A percentile compares a stretch with the other conserved stretches of the same genome.
These are phyloP conservation scores for Cladosporium cucumerinum DNA, from an alignment of 2,329 filamentous ascomycete genomes.

Conservation along the genomic window DNA sequence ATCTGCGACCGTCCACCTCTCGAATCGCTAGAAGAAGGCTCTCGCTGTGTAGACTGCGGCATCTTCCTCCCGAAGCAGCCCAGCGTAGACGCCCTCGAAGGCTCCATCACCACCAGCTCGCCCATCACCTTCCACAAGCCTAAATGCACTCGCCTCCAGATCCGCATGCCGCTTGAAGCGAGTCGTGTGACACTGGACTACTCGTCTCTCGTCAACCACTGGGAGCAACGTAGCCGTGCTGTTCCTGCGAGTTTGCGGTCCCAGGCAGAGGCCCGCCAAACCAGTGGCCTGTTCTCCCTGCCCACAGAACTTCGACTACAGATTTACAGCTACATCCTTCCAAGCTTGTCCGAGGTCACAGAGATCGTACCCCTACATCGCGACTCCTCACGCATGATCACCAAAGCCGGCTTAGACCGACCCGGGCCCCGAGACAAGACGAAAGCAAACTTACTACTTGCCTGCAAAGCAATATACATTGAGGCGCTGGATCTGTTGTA, in stretches of 20 bases:
- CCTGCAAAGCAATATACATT: slow-evolving; percentile 40
- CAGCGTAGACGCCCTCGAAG: slow-evolving; percentile 26
- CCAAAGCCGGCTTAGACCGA: slow-evolving; percentile 23
- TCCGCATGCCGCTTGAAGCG: slow-evolving; percentile 28
- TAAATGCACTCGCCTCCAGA: slow-evolving; percentile 25
- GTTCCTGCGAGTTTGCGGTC: slow-evolving; percentile 15
- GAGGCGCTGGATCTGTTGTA: slow-evolving; percentile 49
- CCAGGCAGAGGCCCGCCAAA: not conserved
- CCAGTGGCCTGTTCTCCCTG: slow-evolving; percentile 43
- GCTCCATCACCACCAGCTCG: not conserved
- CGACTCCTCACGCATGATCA: slow-evolving; percentile 29
- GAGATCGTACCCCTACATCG: slow-evolving; percentile 26
- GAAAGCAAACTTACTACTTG: slow-evolving; percentile 41
- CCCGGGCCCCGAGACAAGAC: slow-evolving; percentile 37
- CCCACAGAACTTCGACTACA: slow-evolving; percentile 51
- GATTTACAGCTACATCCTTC: slow-evolving; percentile 47
- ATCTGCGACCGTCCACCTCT: slow-evolving; percentile 31
- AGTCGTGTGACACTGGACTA: slow-evolving; percentile 7
- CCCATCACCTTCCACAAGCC: slow-evolving; percentile 25
- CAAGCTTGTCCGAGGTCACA: slow-evolving; percentile 21
- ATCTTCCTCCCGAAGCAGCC: slow-evolving; percentile 27
- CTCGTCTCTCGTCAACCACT: slow-evolving; percentile 8
- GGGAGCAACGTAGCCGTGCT: slow-evolving; percentile 18
- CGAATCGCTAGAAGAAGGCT: slow-evolving; percentile 32
- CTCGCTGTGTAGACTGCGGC: slow-evolving; percentile 29